phyloP scores from a whole-genome alignment of 805 yeast genomes.

The Candida ponderosae region DNA sequence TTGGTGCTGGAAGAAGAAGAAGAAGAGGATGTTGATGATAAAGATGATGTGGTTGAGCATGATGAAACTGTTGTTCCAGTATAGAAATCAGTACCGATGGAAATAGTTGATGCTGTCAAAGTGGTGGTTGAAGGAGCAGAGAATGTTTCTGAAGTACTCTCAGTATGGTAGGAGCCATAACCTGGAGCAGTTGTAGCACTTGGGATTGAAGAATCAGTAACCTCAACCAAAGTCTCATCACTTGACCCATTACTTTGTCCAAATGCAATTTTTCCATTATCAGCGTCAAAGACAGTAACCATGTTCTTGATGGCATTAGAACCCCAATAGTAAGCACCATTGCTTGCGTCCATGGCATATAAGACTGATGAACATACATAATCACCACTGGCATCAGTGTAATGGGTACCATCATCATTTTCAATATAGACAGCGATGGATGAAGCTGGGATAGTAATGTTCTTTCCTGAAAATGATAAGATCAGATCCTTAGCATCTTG shows the following conservation, averaged over 20 bases:
- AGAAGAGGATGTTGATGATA: neutral
- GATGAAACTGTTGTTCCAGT: too few species aligned
- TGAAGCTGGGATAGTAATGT: constrained; percentile 5
- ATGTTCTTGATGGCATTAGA: neutral
- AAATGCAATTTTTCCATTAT: neutral
- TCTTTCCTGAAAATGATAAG: constrained; percentile 11
- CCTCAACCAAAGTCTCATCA: neutral
- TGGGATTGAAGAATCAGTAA: neutral
- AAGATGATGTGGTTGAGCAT: neutral
- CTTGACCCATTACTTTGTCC: neutral
- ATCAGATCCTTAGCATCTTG: constrained; percentile 7
- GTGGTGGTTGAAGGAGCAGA: too few species aligned
- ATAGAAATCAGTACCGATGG: too few species aligned
- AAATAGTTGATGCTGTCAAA: too few species aligned
- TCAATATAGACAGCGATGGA: constrained; percentile 5
- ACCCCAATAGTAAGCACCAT: neutral
- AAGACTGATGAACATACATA: constrained; percentile 9
- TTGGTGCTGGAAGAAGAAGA: neutral
- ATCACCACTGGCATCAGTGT: constrained; percentile 9
- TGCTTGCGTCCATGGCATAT: neutral
- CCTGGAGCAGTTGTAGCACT: neutral
- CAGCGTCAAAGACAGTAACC: neutral
- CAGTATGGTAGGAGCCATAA: neutral
- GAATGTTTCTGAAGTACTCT: neutral
- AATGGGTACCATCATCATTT: constrained; percentile 2